Percentiles rank a stretch among this genome's conserved stretches.
Evolutionary conservation across 139 green algal genomes (phyloP).

Genomic region (Coelastrella sp.): DNA sequence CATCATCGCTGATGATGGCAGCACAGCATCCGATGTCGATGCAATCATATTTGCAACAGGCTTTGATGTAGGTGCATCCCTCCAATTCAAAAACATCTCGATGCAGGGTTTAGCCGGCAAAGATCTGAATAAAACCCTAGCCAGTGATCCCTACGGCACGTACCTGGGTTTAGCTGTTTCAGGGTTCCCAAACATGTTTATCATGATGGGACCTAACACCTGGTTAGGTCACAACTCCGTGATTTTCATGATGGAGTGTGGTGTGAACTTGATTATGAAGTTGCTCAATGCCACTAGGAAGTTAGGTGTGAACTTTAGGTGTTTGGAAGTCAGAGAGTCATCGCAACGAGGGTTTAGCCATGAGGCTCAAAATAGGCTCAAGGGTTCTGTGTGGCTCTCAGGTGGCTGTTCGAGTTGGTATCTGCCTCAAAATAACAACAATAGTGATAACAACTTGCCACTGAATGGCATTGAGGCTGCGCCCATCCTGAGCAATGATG

Average conservation of each 20-base stretch:
- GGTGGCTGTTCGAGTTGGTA: slow-evolving; percentile 42
- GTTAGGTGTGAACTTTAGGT: not conserved
- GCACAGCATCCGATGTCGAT: slow-evolving; percentile 15
- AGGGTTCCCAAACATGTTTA: slow-evolving; percentile 38
- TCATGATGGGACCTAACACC: slow-evolving; percentile 30
- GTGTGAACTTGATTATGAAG: not conserved
- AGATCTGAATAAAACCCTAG: not conserved
- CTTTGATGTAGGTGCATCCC: slow-evolving; percentile 25
- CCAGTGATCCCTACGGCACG: not conserved
- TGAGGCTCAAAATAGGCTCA: slow-evolving; percentile 24
- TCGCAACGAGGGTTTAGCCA: not conserved
- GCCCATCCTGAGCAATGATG: not conserved
- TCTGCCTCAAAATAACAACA: not conserved
- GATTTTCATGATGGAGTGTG: slow-evolving; percentile 41
- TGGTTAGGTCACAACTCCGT: slow-evolving; percentile 35
- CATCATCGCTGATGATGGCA: slow-evolving; percentile 37
- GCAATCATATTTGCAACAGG: slow-evolving; percentile 38
- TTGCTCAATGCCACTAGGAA: not conserved
- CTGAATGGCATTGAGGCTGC: too few species aligned
- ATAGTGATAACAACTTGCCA: not conserved
- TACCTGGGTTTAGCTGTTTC: slow-evolving; percentile 10
- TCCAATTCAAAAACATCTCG: not conserved
- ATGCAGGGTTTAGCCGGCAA: not conserved
- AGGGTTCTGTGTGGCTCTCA: slow-evolving; percentile 34
- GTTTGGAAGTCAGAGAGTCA: not conserved